Evolutionary conservation across 306 rosid genomes (phyloP).

Genomic region (Biancaea sappan): DNA sequence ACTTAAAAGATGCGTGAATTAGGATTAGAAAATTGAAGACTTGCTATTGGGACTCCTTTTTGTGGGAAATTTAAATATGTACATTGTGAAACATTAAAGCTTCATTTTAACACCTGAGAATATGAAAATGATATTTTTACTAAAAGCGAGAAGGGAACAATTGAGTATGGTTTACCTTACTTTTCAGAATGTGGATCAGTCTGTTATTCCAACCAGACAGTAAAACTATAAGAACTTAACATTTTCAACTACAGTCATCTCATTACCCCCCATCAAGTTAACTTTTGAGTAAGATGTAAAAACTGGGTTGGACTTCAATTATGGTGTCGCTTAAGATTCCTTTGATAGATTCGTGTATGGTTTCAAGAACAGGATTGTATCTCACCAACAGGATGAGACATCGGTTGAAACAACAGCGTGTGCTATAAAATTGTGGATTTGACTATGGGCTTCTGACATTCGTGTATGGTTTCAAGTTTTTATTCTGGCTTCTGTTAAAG

Average conservation of each 20-base stretch:
- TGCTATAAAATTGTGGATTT: background rate
- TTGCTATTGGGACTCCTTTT: background rate
- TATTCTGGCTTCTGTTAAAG: background rate
- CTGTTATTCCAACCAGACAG: background rate
- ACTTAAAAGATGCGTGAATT: background rate
- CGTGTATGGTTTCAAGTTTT: background rate
- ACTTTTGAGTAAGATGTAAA: background rate
- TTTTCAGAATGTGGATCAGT: background rate
- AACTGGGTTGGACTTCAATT: background rate
- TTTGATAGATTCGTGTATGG: background rate
- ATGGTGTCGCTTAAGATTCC: background rate
- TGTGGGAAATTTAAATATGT: background rate
- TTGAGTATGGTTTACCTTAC: background rate
- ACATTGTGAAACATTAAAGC: background rate
- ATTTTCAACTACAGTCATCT: background rate
- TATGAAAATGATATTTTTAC: background rate
- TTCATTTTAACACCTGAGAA: background rate
- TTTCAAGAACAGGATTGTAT: background rate
- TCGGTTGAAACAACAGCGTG: background rate
- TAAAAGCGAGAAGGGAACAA: background rate
- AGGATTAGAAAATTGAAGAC: background rate
- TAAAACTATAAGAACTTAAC: background rate
- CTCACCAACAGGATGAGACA: background rate
- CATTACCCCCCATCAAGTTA: background rate
- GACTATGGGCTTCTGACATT: background rate